Conservation (phyloP, 768 basidiomycete species). For the Hydnum rufescens region DNA sequence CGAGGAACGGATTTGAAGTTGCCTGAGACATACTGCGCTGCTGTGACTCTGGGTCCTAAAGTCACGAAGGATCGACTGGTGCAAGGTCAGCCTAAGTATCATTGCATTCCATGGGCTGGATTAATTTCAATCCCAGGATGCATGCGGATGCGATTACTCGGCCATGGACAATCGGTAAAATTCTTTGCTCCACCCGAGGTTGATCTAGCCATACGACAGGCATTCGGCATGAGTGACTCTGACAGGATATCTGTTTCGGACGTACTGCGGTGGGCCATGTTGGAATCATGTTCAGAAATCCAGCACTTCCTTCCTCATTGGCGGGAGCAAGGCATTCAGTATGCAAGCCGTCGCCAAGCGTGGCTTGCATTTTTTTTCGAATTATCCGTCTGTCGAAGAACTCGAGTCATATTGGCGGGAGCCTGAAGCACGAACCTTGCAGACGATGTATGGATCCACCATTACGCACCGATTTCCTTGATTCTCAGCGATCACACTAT, state of each 20-base stretch:
- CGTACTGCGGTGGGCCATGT: slow-evolving; percentile 14
- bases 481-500: neutral
- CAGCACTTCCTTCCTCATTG: neutral
- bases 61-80: slow-evolving; percentile 29
- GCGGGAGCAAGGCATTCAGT: neutral
- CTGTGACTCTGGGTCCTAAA: slow-evolving; percentile 5
- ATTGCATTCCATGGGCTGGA: neutral
- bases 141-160: slow-evolving; percentile 34
- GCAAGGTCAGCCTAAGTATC: slow-evolving; percentile 23
- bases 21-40: neutral
- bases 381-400: neutral
- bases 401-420: slow-evolving; percentile 20
- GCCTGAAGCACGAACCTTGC: slow-evolving; percentile 21
- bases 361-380: neutral
- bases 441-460: slow-evolving; percentile 17
- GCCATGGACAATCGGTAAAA: slow-evolving; percentile 27
- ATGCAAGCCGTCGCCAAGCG: neutral
- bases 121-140: slow-evolving; percentile 20
- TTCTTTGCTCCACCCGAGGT: slow-evolving; percentile 30
- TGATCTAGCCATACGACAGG: slow-evolving; percentile 17
- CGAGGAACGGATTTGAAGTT: slow-evolving; percentile 4
- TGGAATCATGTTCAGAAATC: neutral
- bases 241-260: slow-evolving; percentile 12
- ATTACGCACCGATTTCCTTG: neutral
- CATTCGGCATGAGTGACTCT: neutral